Base-by-base conservation (phyloP, 75 land plant species). In the Sequoia sempervirens region DNA sequence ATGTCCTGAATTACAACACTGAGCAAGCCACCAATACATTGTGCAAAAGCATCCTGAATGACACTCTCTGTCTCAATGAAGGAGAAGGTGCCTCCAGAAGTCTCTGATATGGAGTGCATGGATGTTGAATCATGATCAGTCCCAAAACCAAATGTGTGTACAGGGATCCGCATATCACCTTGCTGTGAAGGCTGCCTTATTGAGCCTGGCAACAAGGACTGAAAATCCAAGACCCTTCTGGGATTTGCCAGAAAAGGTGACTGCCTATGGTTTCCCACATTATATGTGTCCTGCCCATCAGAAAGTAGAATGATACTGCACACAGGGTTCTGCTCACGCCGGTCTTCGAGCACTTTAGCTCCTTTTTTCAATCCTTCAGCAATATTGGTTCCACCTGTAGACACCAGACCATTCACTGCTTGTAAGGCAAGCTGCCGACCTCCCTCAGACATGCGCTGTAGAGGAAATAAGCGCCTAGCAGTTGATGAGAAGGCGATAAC, bases 1-100 rank as follows among this genome's bases (percentile, higher is more conserved):
- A 91, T 81, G 30, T 95, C 96, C 87, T 97, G 97, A 28, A 90
- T 92, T 79, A 97, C 99, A 81, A 97, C 96, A 80, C 97, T 97
- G 58, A 97, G 89, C 38, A 97, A 85, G 37, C 99, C 99, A 38
- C 97, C 99, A 82, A 97, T 94, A 90, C 99, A 97, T 74, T 97
- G 99, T 12, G 99, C 97, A 87, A 97, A 97, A 13, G 99, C 99
- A 87, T 96, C 98, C 85, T 96, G 98, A 37, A 96, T 94, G 41
- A 88, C 91, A 69, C 88, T 83, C 53, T 96, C 98, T 20, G 93
- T 86, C 84, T 96, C 97, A 86, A 96, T 93, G 87, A 94, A 96
- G 10, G 98, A 96, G 88, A 96, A 96, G 58, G 99, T 96, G 11
- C 99, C 99, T 23, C 95, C 99, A 38, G 95, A 91, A 23, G 80